Conservation (phyloP, 73 alveolate species). For the Tetrahymena elliotti region DNA sequence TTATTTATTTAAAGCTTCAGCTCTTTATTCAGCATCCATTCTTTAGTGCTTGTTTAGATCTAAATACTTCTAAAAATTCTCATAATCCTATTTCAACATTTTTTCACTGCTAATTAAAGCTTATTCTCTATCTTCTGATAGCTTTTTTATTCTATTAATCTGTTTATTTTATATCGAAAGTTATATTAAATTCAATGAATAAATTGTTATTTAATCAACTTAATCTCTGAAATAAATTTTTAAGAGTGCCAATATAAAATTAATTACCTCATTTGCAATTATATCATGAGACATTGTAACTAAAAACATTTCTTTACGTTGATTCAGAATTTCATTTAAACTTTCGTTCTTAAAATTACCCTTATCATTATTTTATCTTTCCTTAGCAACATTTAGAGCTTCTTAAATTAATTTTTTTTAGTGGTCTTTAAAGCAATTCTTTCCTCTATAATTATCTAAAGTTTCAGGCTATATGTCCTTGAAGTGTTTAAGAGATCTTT, state of each 20-base stretch:
- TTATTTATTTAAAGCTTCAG: slow-evolving; percentile 12
- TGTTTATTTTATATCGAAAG: background rate
- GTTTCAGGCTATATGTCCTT: background rate
- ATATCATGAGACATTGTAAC: slow-evolving; percentile 41
- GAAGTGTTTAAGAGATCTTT: background rate
- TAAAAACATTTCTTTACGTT: slow-evolving; percentile 37
- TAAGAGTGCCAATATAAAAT: background rate
- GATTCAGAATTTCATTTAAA: slow-evolving; percentile 6
- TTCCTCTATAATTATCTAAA: background rate
- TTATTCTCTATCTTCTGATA: slow-evolving; percentile 19
- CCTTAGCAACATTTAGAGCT: slow-evolving; percentile 15
- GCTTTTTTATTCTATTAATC: slow-evolving; percentile 5
- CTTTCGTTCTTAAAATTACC: slow-evolving; percentile 17
- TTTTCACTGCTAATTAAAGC: slow-evolving; percentile 23
- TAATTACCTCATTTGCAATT: background rate
- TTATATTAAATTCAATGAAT: background rate
- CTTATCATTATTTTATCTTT: slow-evolving; percentile 7
- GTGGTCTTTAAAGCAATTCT: background rate
- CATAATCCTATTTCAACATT: slow-evolving; percentile 27
- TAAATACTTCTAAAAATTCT: slow-evolving; percentile 25
- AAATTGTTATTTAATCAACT: background rate
- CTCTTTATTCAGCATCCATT: slow-evolving; percentile 41
- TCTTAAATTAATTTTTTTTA: background rate
- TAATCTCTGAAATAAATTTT: background rate
- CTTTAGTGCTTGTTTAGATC: slow-evolving; percentile 18